These are phyloP conservation scores for Sugiyamaella sp. DNA, from an alignment of 1,139 yeast genomes.

Conservation along the genomic window DNA sequence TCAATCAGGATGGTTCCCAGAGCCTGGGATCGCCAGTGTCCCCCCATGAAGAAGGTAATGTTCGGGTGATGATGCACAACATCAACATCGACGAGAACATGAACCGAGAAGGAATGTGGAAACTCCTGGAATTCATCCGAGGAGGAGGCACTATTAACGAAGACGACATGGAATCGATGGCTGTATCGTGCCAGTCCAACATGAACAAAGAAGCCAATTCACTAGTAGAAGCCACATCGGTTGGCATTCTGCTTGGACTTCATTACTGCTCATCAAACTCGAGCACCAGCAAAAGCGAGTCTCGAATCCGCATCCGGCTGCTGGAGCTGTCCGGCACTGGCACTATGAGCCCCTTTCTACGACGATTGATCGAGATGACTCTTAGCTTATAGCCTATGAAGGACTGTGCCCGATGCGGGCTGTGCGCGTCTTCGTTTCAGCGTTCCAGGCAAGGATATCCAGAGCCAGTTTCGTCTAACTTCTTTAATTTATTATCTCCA, in stretches of 20 bases:
- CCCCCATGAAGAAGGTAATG: neutral
- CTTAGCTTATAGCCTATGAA: slow-evolving; percentile 23
- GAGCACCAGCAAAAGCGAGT: slow-evolving; percentile 14
- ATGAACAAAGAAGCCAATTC: slow-evolving; percentile 3
- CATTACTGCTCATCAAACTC: slow-evolving; percentile 19
- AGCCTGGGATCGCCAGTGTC: slow-evolving; percentile 8
- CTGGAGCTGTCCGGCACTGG: slow-evolving; percentile 25
- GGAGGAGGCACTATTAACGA: slow-evolving; percentile 7
- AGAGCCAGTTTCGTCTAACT: too few relatives aligned
- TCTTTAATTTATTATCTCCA: too few relatives aligned
- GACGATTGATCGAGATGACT: slow-evolving; percentile 28
- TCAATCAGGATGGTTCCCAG: slow-evolving; percentile 6
- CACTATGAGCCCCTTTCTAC: slow-evolving; percentile 21
- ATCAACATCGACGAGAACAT: slow-evolving; percentile 8
- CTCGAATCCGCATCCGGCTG: slow-evolving; percentile 26
- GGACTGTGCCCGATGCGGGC: too few relatives aligned
- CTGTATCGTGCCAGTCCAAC: slow-evolving; percentile 1
- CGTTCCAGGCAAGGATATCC: too few relatives aligned
- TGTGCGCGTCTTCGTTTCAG: too few relatives aligned
- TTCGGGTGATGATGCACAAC: neutral
- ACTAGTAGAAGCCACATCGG: slow-evolving; percentile 1
- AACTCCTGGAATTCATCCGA: slow-evolving; percentile 10
- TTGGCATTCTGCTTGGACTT: slow-evolving; percentile 28
- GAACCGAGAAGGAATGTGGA: slow-evolving; percentile 15
- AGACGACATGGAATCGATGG: slow-evolving; percentile 15